Base-by-base conservation (phyloP, 495 filamentous ascomycete species). In the Xylaria grammica region DNA sequence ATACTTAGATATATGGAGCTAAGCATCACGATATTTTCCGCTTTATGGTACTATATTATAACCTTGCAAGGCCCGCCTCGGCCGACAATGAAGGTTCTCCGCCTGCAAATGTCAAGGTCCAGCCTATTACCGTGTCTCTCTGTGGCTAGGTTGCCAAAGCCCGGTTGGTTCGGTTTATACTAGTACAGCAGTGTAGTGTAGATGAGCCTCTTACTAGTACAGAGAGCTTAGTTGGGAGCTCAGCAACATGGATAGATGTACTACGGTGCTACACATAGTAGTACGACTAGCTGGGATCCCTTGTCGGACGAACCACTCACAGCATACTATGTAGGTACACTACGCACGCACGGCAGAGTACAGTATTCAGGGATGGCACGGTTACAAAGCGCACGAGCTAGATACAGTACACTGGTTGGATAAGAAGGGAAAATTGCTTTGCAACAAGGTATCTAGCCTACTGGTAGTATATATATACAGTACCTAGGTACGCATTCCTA, bases 351-450 rank as follows among this genome's bases (percentile, higher is more conserved):
- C 15, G 17, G 13, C n/a, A n/a, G n/a, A n/a, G n/a, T n/a, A n/a
- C n/a, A n/a, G n/a, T n/a, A 10, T 26, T 57, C 54, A 58, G 24
- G 54, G 54, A 45, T 58, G 54, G 54, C 54, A 58, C 54, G 54
- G 54, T 45, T 24, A 27, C 10, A 29, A 58, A 45, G 54, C 54
- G 15, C 34, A 24, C 10, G 22, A n/a, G 3, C 32, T 56, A 56
- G 34, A 6, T 38, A 29, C 22, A 10, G 22, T 30, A 13, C 32
- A 19, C 29, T 42, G 32, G 11, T 36, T 36, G 32, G 32, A 36
- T 11, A 36, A 36, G 32, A 11, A 36, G 32, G 11, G 5, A 36
- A 36, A 36, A 36, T 5, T 36, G 5, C 32, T 11, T 36, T 4
- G 5, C 11, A 5, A 36, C 32, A 36, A 5, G 11, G 32, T 36